Evolutionary conservation across 1,139 yeast species (phyloP).

Genomic region (Zygoascus meyerae): DNA sequence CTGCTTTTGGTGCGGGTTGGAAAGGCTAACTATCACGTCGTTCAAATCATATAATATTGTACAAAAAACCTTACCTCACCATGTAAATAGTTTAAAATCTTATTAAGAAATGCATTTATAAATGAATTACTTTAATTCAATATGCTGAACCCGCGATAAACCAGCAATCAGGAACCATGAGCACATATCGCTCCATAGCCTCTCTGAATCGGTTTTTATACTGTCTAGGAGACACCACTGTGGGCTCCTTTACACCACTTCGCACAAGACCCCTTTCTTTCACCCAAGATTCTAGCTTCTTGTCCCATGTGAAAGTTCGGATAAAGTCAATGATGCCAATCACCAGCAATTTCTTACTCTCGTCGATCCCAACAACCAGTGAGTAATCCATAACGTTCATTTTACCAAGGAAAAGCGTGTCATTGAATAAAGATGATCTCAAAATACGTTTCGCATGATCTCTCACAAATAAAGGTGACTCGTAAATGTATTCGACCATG

Average conservation of each 20-base stretch:
- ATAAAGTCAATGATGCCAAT: constrained; percentile 96
- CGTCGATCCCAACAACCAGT: constrained; percentile 84
- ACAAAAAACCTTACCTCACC: not conserved
- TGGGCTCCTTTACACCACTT: constrained; percentile 88
- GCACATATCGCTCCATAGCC: constrained; percentile 93
- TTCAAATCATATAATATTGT: constrained; percentile 7
- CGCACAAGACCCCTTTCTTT: constrained; percentile 86
- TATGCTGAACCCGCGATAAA: constrained; percentile 15
- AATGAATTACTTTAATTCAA: not conserved
- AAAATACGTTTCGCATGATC: constrained; percentile 85
- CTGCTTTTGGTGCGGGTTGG: constrained; percentile 69
- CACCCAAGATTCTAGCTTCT: constrained; percentile 97
- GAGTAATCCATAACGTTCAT: constrained; percentile 99
- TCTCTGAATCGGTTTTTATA: constrained; percentile 90
- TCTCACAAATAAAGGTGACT: constrained; percentile 88
- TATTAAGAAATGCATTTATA: too few relatives aligned
- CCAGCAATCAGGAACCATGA: constrained; percentile 79
- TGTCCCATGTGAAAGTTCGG: constrained; percentile 97
- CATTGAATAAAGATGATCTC: constrained; percentile 89
- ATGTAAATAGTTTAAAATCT: too few relatives aligned
- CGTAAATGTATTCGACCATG: constrained; percentile 96
- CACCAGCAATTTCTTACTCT: constrained; percentile 60
- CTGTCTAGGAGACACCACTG: constrained; percentile 94
- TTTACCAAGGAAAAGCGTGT: constrained; percentile 85
- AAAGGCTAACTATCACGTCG: constrained; percentile 37